These are phyloP conservation scores for Dioscorea cayenensis DNA, from an alignment of 116 monocot genomes.

Conservation along the genomic window DNA sequence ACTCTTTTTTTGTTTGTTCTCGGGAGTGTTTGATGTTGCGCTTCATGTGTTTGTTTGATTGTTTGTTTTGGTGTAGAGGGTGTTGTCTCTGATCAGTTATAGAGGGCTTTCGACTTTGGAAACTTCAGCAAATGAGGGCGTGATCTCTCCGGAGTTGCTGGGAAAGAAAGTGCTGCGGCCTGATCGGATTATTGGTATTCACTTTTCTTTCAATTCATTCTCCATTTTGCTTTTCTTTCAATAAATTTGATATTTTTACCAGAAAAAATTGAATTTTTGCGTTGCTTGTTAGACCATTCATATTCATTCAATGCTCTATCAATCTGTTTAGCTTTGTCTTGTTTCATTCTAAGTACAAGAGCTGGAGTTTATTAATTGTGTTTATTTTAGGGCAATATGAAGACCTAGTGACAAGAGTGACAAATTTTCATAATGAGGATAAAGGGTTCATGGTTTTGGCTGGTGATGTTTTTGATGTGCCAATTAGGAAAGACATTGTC, in stretches of 20 bases:
- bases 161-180: conserved; percentile 11
- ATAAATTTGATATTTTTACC: not conserved
- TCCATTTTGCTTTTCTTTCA: not conserved
- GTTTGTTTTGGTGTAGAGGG: not conserved
- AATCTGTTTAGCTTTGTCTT: not conserved
- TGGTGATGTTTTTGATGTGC: conserved; percentile 55
- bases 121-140: not conserved
- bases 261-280: not conserved
- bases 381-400: conserved; percentile 25
- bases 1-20: not conserved
- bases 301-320: not conserved
- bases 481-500: conserved; percentile 46
- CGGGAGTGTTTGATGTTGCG: not conserved
- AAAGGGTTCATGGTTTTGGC: conserved; percentile 43
- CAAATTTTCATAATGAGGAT: conserved; percentile 45
- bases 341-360: not conserved
- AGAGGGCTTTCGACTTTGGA: conserved; percentile 9
- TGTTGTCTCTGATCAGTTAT: not conserved
- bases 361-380: not conserved
- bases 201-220: not conserved
- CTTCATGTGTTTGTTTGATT: not conserved
- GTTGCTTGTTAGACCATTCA: too few relatives aligned
- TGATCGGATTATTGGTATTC: conserved; percentile 17
- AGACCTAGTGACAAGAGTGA: conserved; percentile 38
- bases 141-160: conserved; percentile 17